Evolutionary conservation across 306 rosid species (phyloP), one percentile per base, ranked within the genome.

Genomic region (Carpinus viminea): DNA sequence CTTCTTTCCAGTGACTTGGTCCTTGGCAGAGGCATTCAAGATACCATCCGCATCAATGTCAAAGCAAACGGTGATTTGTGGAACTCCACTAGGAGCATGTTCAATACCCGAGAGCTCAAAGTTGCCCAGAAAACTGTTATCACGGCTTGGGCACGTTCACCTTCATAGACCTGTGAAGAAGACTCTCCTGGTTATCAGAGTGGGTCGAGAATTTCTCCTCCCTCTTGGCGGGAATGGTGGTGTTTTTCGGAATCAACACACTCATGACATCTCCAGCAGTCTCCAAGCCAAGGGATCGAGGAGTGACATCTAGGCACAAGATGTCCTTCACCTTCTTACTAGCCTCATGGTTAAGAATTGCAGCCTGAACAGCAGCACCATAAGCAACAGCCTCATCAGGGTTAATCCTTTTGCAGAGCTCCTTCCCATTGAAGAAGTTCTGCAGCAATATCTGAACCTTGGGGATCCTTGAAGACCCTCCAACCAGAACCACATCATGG

Each of bases 301-400:
- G 87, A 8, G 87, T 85, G 68, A 87, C 88, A 62, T 87, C 91
- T 38, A 87, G 66, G 82, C 80, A 78, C 7, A 85, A 21, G 24
- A 87, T 81, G 69, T 80, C 82, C 51, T 80, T 86, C 11, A 85
- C 85, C 71, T 87, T 85, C 60, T 78, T 78, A 12, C 85, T 82
- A n/a, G 88, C 88, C 73, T 87, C 87, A 0, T 85, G 84, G 1
- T 78, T 85, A n/a, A 87, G 84, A 26, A 87, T 85, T 2, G 88
- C 91, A 20, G 91, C 91, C 59, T 85, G 91, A 17, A 87, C 91
- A 0, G 91, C 88, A 12, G 91, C 85, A 18, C 91, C 91, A 41
- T 82, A 87, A 0, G 91, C 91, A 43, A 85, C 91, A 10, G 88
- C 91, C 55, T 87, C 91, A 3, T 87, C 91, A 0, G 88, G 85